Base-by-base conservation (phyloP, 805 yeast species). In the Ogataea pilisensis region DNA sequence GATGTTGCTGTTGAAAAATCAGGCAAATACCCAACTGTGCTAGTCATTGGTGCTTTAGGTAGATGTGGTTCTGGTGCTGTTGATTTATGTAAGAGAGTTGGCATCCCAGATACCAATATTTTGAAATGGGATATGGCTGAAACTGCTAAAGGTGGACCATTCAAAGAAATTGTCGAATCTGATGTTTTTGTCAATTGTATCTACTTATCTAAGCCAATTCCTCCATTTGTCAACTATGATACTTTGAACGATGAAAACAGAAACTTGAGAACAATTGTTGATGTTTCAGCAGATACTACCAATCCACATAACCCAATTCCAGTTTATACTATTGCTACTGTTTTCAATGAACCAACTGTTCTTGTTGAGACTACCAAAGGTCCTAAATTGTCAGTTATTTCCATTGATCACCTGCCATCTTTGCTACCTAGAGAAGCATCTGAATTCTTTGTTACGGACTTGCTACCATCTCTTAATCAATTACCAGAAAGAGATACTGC, bases 51-150 rank as follows among this genome's bases (percentile, higher is more conserved):
- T 61, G 99, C 99, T 21, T 75, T 90, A 45, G 99, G 99, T 50
- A 85, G 99, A 73, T 93, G 98, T 70, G 99, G 99, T 41, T 81
- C 95, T 11, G 99, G 99, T 62, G 98, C 99, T 26, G 72, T 88
- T 54, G 95, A 85, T 50, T 72, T 90, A 42, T 77, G 87, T 66
- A 75, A 72, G 46, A 84, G 84, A 68, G 82, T 75, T 42, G 99
- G 99, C 44, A 69, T 93, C 43, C 96, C 98, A 39, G 93, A 86
- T 33, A 76, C 69, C 42, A 83, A 87, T 65, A 79, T 93, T 47
- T 62, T 75, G 55, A 85, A 86, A 71, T 93, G 99, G 99, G 99
- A 93, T 67, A 88, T 93, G 77, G 78, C 85, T 45, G 99, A 93
- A 73, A 93, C 99, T 44, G 82, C 93, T 53, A 80, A 76, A 67